Evolutionary conservation across 768 basidiomycete species (phyloP), one percentile per base, ranked within the genome.

Genomic region (Austroboletus festivus): DNA sequence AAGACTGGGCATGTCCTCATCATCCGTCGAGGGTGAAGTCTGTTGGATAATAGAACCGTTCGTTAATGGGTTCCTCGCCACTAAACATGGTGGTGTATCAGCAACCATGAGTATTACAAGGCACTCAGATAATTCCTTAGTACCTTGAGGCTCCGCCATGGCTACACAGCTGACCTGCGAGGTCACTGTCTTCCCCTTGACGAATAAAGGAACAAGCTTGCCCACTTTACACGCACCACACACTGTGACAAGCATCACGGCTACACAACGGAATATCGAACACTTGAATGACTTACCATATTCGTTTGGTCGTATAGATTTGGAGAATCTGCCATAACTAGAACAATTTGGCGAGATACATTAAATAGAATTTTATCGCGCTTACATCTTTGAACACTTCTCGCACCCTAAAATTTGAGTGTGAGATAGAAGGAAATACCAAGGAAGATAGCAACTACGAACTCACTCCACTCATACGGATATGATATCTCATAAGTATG

Each of bases 401-500:
- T 74, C 67, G 55, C 87, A 89, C 64, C 80, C 86, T 87, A 42
- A 35, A 28, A 53, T 31, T 26, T 18, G 38, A 46, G 38, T 18
- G 46, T 53, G 12, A 56, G 48, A 31, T 44, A 19, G 21, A 34
- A 45, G 22, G 31, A 43, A 18, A 35, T 24, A 6, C 8, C 39
- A 39, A 28, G 16, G 20, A 50, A 51, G 30, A 46, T 50, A 18
- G 46, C 4, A 31, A 18, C 2, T 15, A 28, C 28, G 12, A 31
- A 16, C 83, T 65, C 54, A 88, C 87, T 72, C 88, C 88, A 91
- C 60, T 83, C 71, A 55, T 73, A 90, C 19, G 80, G 79, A 68
- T 86, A 82, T 19, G 73, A 73, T 52, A 90, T 89, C 49, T 87
- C 85, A 57, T 91, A 91, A 62, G 80, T 72, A 51, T 91, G 88